A percentile compares a stretch with the other conserved stretches of the same genome.
These are phyloP conservation scores for Aspergillus sclerotiicarbonarius DNA, from an alignment of 495 filamentous ascomycete species.

Conservation along the genomic window DNA sequence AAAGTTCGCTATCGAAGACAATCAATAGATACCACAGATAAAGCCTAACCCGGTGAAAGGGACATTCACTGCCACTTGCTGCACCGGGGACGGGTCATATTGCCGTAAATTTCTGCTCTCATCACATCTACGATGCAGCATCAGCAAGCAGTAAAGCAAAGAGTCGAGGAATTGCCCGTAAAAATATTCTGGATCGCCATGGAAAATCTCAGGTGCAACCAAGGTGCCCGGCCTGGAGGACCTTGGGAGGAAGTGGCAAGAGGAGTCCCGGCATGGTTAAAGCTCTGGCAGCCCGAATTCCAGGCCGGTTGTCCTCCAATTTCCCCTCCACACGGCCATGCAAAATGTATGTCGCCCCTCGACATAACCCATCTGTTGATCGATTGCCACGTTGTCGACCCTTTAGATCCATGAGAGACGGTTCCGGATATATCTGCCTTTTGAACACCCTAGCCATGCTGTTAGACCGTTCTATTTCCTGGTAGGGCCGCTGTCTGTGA, in stretches of 20 bases:
- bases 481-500: too few relatives aligned
- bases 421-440: too few relatives aligned
- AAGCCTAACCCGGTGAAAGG: background rate
- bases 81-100: background rate
- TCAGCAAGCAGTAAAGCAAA: background rate
- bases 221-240: constrained; percentile 10
- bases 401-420: too few relatives aligned
- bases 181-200: background rate
- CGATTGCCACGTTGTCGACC: too few relatives aligned
- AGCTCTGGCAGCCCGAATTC: background rate
- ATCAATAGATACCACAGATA: background rate
- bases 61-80: background rate
- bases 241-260: constrained; percentile 7
- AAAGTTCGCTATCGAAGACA: background rate
- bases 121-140: background rate
- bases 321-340: too few relatives aligned
- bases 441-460: too few relatives aligned
- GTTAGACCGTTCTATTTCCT: too few relatives aligned
- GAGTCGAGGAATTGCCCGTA: background rate
- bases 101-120: background rate
- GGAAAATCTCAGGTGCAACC: background rate
- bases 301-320: too few relatives aligned
- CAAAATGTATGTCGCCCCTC: too few relatives aligned
- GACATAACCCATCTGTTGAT: too few relatives aligned
- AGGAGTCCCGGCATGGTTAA: background rate